Percentiles rank a stretch among this genome's conserved stretches.
phyloP scores from a whole-genome alignment of 2,329 filamentous ascomycete species.

The Nemania bipapillata region DNA sequence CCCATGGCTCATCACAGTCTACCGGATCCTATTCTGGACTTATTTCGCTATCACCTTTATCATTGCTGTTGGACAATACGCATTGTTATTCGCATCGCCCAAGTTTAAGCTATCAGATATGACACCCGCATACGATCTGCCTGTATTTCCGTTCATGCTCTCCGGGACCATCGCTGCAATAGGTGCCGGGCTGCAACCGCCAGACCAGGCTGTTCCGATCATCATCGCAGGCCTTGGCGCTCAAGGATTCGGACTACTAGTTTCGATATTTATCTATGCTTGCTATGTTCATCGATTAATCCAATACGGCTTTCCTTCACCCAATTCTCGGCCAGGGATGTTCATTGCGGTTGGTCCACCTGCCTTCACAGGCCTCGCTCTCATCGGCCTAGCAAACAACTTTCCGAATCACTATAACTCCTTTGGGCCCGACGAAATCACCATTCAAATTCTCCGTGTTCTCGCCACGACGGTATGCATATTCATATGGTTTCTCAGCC shows the following conservation, averaged over 20 bases:
- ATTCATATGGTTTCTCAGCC: slow-evolving; percentile 61
- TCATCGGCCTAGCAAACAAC: slow-evolving; percentile 59
- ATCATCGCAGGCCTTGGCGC: slow-evolving; percentile 57
- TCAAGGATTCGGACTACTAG: slow-evolving; percentile 59
- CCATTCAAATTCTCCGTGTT: slow-evolving; percentile 52
- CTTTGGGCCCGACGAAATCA: slow-evolving; percentile 46
- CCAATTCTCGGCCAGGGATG: slow-evolving; percentile 55
- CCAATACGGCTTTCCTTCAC: slow-evolving; percentile 56
- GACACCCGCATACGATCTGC: slow-evolving; percentile 53
- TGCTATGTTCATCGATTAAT: slow-evolving; percentile 57
- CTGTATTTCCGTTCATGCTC: slow-evolving; percentile 52
- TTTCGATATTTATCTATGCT: slow-evolving; percentile 58
- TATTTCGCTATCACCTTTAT: slow-evolving; percentile 56
- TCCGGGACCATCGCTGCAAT: slow-evolving; percentile 53
- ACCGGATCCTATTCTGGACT: slow-evolving; percentile 56
- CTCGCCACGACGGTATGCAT: slow-evolving; percentile 56
- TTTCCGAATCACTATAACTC: slow-evolving; percentile 44
- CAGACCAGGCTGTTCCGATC: slow-evolving; percentile 53
- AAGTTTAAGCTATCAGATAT: slow-evolving; percentile 54
- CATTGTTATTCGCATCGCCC: slow-evolving; percentile 53
- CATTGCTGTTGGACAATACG: slow-evolving; percentile 55
- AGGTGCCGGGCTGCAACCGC: slow-evolving; percentile 49
- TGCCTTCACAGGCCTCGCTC: slow-evolving; percentile 57
- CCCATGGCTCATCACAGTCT: slow-evolving; percentile 54
- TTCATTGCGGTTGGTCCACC: slow-evolving; percentile 63